phyloP scores from a whole-genome alignment of 164 flowering plant genomes.

The Chimonanthus praecox region DNA sequence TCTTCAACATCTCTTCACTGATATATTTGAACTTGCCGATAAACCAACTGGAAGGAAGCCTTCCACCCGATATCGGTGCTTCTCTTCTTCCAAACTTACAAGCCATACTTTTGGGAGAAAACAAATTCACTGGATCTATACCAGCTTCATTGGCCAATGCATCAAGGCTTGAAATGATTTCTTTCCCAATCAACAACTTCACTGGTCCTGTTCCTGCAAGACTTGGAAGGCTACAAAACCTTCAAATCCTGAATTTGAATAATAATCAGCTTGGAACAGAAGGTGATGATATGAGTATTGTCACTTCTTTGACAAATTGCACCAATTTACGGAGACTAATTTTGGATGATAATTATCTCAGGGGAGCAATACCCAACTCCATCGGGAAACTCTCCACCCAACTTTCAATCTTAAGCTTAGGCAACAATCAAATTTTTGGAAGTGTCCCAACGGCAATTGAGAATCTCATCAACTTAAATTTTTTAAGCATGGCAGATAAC shows the following conservation, averaged over 20 bases:
- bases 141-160: conserved; percentile 2
- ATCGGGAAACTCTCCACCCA: no score
- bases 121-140: neutral
- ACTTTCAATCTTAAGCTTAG: no score
- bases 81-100: no score
- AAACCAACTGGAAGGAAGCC: no score
- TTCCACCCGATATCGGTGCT: no score
- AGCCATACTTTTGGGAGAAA: neutral
- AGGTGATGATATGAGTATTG: no score
- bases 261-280: no score
- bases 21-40: no score
- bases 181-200: neutral
- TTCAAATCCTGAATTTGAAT: neutral
- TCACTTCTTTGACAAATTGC: no score
- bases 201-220: conserved; percentile 11
- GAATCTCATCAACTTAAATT: conserved; percentile 3
- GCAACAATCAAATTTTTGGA: conserved; percentile 7
- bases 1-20: conserved; percentile 6
- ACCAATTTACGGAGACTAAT: no score
- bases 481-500: neutral
- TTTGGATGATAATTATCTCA: no score
- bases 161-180: neutral
- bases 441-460: conserved; percentile 11
- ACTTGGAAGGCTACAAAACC: conserved; percentile 7
- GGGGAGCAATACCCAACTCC: no score